Percentiles rank a stretch among this genome's conserved stretches.
Evolutionary conservation across 108 stramenopile genomes (phyloP).

Genomic region (Ochromonas danica): DNA sequence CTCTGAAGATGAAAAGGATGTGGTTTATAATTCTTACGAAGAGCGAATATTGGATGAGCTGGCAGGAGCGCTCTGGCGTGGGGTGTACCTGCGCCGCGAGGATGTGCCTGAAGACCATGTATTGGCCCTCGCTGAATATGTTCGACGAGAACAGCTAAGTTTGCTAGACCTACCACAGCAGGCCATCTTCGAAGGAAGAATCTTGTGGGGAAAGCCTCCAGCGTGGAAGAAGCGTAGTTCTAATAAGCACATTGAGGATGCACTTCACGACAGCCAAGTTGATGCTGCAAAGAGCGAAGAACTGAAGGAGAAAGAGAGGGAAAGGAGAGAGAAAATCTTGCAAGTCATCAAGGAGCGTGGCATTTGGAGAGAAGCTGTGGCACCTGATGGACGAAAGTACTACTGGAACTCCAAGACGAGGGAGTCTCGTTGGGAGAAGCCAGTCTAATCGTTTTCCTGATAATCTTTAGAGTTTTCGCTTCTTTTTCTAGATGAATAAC

Average conservation of each 20-base stretch:
- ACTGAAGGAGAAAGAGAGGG: neutral
- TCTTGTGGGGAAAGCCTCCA: slow-evolving; percentile 24
- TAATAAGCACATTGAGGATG: neutral
- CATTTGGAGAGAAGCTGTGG: neutral
- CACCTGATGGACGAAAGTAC: neutral
- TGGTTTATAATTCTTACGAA: neutral
- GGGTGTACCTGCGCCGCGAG: slow-evolving; percentile 29
- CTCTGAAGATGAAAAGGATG: neutral
- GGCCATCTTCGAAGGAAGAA: slow-evolving; percentile 24
- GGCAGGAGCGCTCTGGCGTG: neutral
- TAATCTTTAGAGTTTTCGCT: too few species aligned
- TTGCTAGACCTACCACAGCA: slow-evolving; percentile 1
- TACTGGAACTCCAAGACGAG: neutral
- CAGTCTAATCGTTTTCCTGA: too few species aligned
- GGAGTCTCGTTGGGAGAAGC: neutral
- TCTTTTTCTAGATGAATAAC: too few species aligned
- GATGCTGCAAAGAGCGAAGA: neutral
- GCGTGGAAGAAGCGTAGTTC: neutral
- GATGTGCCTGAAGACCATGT: slow-evolving; percentile 24
- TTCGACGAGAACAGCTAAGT: slow-evolving; percentile 4
- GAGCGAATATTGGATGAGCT: neutral
- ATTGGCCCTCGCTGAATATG: slow-evolving; percentile 16
- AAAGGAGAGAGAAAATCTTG: neutral
- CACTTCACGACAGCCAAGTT: neutral
- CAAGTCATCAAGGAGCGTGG: neutral